These are phyloP conservation scores for Cnidoscolus chayamansa DNA, from an alignment of 441 rosid species.

Conservation along the genomic window DNA sequence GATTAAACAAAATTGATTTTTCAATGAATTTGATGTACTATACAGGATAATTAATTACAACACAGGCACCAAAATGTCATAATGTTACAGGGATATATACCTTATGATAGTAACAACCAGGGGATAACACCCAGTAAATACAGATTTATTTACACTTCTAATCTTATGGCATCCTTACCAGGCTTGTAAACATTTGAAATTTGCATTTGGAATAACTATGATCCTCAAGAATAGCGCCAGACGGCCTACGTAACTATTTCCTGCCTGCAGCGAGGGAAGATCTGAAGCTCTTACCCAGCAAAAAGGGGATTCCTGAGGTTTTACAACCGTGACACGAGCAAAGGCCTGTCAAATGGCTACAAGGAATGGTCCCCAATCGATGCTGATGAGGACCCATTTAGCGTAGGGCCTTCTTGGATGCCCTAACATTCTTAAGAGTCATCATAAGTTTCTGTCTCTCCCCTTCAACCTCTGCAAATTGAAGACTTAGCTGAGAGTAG, in stretches of 20 bases:
- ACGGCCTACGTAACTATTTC: slow-evolving; percentile 16
- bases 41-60: slow-evolving; percentile 34
- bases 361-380: slow-evolving; percentile 45
- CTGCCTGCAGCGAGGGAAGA: slow-evolving; percentile 7
- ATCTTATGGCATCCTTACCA: slow-evolving; percentile 18
- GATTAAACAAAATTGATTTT: slow-evolving; percentile 16
- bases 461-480: slow-evolving; percentile 95
- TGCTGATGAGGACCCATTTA: slow-evolving; percentile 51
- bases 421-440: slow-evolving; percentile 82
- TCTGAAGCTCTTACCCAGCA: background rate
- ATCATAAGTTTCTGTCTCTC: slow-evolving; percentile 89
- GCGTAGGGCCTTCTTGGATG: slow-evolving; percentile 54
- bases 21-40: slow-evolving; percentile 33
- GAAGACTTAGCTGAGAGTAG: slow-evolving; percentile 84
- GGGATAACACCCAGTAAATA: slow-evolving; percentile 21
- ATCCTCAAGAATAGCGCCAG: background rate
- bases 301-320: background rate
- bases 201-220: slow-evolving; percentile 12
- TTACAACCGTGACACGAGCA: background rate
- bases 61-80: slow-evolving; percentile 19
- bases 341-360: slow-evolving; percentile 19
- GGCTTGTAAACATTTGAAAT: slow-evolving; percentile 16
- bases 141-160: slow-evolving; percentile 48
- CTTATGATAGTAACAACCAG: slow-evolving; percentile 28
- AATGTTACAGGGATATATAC: slow-evolving; percentile 32